Evolutionary conservation across 331 rosid genomes (phyloP).

Genomic region (Malus hybrid): DNA sequence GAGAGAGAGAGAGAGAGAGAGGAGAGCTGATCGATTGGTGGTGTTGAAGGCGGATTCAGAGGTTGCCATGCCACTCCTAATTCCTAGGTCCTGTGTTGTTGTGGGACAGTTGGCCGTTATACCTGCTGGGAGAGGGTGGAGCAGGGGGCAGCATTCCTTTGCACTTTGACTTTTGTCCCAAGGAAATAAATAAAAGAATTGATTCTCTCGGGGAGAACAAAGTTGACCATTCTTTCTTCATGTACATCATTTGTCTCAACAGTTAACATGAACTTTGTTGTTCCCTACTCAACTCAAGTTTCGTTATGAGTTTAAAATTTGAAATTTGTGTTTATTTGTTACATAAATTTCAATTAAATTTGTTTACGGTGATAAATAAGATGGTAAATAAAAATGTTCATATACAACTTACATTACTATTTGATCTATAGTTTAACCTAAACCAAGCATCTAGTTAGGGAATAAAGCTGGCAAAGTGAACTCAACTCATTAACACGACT

Average conservation of each 20-base stretch:
- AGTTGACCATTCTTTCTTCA: background rate
- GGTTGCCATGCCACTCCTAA: background rate
- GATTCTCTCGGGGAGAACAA: too few relatives aligned
- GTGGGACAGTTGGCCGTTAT: background rate
- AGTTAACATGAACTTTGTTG: background rate
- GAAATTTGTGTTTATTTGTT: too few relatives aligned
- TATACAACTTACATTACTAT: background rate
- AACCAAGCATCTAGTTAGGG: background rate
- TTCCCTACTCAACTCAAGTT: background rate
- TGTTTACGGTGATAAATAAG: too few relatives aligned
- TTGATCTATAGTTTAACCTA: background rate
- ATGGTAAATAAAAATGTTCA: fast-evolving
- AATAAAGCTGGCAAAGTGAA: too few relatives aligned
- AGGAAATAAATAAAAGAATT: too few relatives aligned
- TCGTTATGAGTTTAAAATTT: too few relatives aligned
- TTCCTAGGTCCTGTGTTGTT: background rate
- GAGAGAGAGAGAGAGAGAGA: too few relatives aligned
- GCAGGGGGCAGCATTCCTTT: background rate
- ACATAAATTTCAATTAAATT: too few relatives aligned
- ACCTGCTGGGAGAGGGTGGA: background rate
- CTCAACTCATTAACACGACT: too few relatives aligned
- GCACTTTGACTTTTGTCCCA: background rate
- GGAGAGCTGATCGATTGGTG: background rate
- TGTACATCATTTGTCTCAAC: too few relatives aligned
- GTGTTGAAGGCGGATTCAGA: background rate